Evolutionary conservation across 352 stramenopile species (phyloP).

Genomic region (Phytopythium vexans): DNA sequence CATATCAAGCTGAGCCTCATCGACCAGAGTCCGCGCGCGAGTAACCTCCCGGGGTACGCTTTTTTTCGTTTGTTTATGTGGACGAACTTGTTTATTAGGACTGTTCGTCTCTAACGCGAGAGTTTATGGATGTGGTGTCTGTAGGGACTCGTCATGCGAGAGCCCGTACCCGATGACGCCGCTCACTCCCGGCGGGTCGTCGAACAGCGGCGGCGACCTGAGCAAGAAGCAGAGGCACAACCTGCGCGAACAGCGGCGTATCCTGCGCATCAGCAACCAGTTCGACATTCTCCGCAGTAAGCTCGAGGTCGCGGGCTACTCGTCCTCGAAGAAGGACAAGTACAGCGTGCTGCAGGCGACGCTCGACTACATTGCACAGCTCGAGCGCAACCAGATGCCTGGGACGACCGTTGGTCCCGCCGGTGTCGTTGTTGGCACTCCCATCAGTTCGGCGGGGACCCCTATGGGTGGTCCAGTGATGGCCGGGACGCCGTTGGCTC

Average conservation of each 20-base stretch:
- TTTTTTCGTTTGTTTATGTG: conserved; percentile 2
- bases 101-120: conserved; percentile 1
- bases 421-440: background rate
- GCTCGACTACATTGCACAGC: conserved; percentile 76
- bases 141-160: conserved; percentile 59
- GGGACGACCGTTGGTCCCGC: conserved; percentile 3
- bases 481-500: background rate
- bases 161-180: conserved; percentile 61
- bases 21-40: conserved; percentile 58
- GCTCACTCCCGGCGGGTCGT: conserved; percentile 46
- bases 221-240: conserved; percentile 87
- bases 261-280: conserved; percentile 82
- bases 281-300: conserved; percentile 80
- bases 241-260: conserved; percentile 73
- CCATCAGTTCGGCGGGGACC: background rate
- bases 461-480: conserved; percentile 1
- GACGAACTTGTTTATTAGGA: background rate
- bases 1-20: conserved; percentile 86
- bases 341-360: conserved; percentile 81
- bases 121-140: background rate
- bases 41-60: conserved; percentile 28
- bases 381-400: conserved; percentile 61
- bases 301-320: conserved; percentile 67
- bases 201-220: conserved; percentile 42
- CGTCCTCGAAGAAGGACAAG: conserved; percentile 84